Conservation (phyloP, 768 basidiomycete genomes). For the Albatrellus ellisii region DNA sequence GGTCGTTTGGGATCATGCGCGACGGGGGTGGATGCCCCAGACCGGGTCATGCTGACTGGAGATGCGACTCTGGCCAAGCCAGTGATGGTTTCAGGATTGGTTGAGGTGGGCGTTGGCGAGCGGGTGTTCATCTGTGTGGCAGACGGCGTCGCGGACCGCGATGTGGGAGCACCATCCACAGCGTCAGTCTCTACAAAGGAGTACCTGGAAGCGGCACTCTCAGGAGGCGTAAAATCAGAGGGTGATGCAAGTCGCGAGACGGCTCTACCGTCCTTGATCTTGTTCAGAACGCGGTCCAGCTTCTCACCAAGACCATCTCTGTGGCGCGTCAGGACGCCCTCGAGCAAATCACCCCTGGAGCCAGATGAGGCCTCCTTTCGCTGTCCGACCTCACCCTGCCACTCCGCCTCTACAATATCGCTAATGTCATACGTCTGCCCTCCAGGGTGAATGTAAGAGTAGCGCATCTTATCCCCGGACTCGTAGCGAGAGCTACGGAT, state of each 20-base stretch:
- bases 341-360: conserved; percentile 48
- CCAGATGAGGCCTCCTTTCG: conserved; percentile 21
- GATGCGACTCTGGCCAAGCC: conserved; percentile 16
- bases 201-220: conserved; percentile 34
- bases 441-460: conserved; percentile 86
- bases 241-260: conserved; percentile 17
- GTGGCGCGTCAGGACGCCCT: conserved; percentile 46
- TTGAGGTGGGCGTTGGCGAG: conserved; percentile 10
- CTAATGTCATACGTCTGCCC: conserved; percentile 91
- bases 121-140: background rate
- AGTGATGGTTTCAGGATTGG: conserved; percentile 7
- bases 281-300: conserved; percentile 60
- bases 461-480: conserved; percentile 62
- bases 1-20: conserved; percentile 6
- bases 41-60: conserved; percentile 18
- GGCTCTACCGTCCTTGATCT: conserved; percentile 54
- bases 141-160: conserved; percentile 11
- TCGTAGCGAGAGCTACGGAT: conserved; percentile 76
- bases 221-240: conserved; percentile 13
- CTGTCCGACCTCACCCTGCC: conserved; percentile 30
- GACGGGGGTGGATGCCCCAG: conserved; percentile 18
- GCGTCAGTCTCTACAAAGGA: conserved; percentile 32
- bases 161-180: conserved; percentile 6
- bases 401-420: conserved; percentile 85
- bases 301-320: conserved; percentile 54